These are phyloP conservation scores for Helicocarpus griseus DNA, from an alignment of 2,329 filamentous ascomycete species.

Conservation along the genomic window DNA sequence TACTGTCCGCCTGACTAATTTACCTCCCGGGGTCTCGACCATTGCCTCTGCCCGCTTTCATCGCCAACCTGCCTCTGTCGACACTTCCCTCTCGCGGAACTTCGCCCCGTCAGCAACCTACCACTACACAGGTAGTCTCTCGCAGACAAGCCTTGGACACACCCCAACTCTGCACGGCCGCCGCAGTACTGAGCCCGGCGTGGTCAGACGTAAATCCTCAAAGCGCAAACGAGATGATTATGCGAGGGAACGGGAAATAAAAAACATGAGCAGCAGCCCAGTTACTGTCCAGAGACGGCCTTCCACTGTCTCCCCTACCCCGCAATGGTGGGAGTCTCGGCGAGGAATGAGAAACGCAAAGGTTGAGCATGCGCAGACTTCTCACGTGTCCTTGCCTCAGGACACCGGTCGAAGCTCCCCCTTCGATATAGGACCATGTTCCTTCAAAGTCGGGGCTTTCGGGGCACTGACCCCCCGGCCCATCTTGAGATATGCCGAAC, in stretches of 20 bases:
- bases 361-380: neutral
- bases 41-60: slow-evolving; percentile 5
- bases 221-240: slow-evolving; percentile 68
- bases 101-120: slow-evolving; percentile 7
- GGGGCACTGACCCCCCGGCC: slow-evolving; percentile 79
- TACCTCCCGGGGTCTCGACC: slow-evolving; percentile 4
- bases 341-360: slow-evolving; percentile 49
- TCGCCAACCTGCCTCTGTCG: slow-evolving; percentile 16
- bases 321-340: slow-evolving; percentile 55
- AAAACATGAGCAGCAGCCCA: slow-evolving; percentile 64
- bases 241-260: slow-evolving; percentile 77
- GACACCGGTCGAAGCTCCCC: slow-evolving; percentile 42
- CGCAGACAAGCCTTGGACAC: slow-evolving; percentile 28
- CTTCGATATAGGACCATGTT: slow-evolving; percentile 60
- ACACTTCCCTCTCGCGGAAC: slow-evolving; percentile 12
- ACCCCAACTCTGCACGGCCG: slow-evolving; percentile 47
- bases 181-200: slow-evolving; percentile 45
- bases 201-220: slow-evolving; percentile 61
- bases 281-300: slow-evolving; percentile 54
- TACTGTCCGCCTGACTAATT: slow-evolving; percentile 8
- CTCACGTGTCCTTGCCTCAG: neutral
- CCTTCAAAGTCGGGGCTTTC: slow-evolving; percentile 71
- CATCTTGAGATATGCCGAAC: slow-evolving; percentile 63
- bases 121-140: slow-evolving; percentile 17
- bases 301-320: slow-evolving; percentile 41